Base-by-base conservation (phyloP, 2,329 filamentous ascomycete species). In the Microcera coccophila region DNA sequence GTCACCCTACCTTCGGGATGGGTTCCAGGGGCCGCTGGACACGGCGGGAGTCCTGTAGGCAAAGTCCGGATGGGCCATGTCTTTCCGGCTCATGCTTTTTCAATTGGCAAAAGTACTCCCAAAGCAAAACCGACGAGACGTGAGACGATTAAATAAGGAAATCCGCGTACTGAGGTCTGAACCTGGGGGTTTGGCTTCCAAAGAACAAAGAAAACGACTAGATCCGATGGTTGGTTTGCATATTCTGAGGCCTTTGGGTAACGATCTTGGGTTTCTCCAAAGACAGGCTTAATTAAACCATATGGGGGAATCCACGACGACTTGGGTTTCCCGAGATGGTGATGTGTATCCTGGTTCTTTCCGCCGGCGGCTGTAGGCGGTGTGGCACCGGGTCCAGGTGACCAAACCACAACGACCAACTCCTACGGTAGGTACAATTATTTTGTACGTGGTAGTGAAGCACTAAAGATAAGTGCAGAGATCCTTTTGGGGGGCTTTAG, bases 1-100 rank as follows among this genome's bases (percentile, higher is more conserved):
- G 40, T 40, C 19, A 36, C 64, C 73, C 70, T 71, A 79, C 75
- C 74, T 79, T 65, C 71, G 73, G 52, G 70, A 65, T 50, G 71
- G 60, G 51, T 70, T 69, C 75, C 75, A 78, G 44, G 72, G 67
- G 54, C 72, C 68, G 61, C 67, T 69, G 48, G 71, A 63, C 61
- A 69, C 67, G 57, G 64, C 63, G 52, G 72, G 59, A 49, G 62
- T 65, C 59, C 68, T 70, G 62, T 75, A 76, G 49, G 68, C 64
- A 66, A 71, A 66, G 41, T 74, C 69, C 57, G 69, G 66, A 51
- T 72, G 70, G 34, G 69, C 65, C 71, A 74, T 72, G 49, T 67
- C 62, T 58, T 62, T 60, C 46, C 61, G 60, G 56, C 62, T 63
- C 64, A 66, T 65, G n/a, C n/a, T n/a, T n/a, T 54, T 55, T 62